A percentile compares a stretch with the other conserved stretches of the same genome.
Conservation (phyloP, 2,329 filamentous ascomycete species). For the Diaporthe sp. region DNA sequence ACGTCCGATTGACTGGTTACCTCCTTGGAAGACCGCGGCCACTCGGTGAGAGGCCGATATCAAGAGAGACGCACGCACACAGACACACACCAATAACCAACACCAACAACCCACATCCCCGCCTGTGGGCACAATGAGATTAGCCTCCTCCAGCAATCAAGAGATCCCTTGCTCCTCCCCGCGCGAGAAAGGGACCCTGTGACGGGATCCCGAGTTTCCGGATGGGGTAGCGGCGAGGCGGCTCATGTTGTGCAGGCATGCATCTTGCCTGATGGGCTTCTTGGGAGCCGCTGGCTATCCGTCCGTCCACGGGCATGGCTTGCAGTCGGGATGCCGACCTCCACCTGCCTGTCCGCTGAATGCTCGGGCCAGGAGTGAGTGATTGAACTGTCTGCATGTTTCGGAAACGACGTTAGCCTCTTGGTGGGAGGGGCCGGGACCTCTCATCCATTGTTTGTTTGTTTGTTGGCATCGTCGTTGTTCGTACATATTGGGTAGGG, state of each 20-base stretch:
- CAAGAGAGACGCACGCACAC: not conserved
- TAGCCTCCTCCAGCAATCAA: not conserved
- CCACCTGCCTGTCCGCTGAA: not conserved
- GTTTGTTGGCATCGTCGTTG: not conserved
- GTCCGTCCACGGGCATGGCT: too few relatives aligned
- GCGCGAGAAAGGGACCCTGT: not conserved
- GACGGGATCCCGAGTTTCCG: slow-evolving; percentile 22
- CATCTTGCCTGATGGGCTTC: slow-evolving; percentile 10
- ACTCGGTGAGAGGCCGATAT: slow-evolving; percentile 27
- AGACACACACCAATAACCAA: not conserved
- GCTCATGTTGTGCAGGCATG: slow-evolving; percentile 3
- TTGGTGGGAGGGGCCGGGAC: not conserved
- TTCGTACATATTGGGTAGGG: not conserved
- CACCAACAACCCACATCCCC: not conserved
- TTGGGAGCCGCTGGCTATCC: not conserved
- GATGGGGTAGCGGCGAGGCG: slow-evolving; percentile 1
- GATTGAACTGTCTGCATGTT: not conserved
- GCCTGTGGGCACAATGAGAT: not conserved
- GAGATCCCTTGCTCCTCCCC: not conserved
- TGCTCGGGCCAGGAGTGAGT: not conserved
- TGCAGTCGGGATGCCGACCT: not conserved
- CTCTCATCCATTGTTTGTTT: not conserved
- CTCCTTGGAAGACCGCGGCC: not conserved
- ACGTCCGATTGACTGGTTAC: slow-evolving; percentile 6
- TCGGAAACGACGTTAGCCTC: not conserved